A percentile compares a stretch with the other conserved stretches of the same genome.
These are phyloP conservation scores for Farysia itapuensis DNA, from an alignment of 1,284 basidiomycete species.

Conservation along the genomic window DNA sequence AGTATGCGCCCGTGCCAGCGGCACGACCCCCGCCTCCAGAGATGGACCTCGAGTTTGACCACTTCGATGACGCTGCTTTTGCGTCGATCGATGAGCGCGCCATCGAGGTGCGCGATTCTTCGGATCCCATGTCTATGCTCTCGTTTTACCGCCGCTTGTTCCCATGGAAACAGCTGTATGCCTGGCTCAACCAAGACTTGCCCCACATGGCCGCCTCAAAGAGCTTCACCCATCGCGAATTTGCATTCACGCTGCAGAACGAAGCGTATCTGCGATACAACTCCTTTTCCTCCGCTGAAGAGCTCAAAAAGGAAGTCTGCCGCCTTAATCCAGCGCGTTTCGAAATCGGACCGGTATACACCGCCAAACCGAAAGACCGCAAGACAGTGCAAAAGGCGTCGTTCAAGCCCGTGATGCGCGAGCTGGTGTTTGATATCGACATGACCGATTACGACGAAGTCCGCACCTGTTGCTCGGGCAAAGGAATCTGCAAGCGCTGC, in stretches of 20 bases:
- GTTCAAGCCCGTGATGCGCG: conserved; percentile 78
- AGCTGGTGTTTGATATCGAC: conserved; percentile 99
- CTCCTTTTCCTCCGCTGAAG: conserved; percentile 80
- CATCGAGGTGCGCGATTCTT: conserved; percentile 61
- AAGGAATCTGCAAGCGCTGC: conserved; percentile 87
- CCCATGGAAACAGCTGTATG: conserved; percentile 89
- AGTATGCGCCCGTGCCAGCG: conserved; percentile 21
- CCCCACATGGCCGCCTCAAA: conserved; percentile 67
- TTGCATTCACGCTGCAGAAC: conserved; percentile 89
- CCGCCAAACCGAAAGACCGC: conserved; percentile 83
- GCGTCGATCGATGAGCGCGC: conserved; percentile 42
- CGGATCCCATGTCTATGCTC: conserved; percentile 72
- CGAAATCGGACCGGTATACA: conserved; percentile 94
- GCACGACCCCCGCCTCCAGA: conserved; percentile 47
- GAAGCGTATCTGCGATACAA: conserved; percentile 93
- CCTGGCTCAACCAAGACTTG: conserved; percentile 89
- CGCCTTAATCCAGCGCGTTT: conserved; percentile 68
- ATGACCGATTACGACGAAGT: conserved; percentile 99
- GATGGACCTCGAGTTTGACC: conserved; percentile 40
- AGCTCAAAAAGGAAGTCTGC: conserved; percentile 79
- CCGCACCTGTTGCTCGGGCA: conserved; percentile 89
- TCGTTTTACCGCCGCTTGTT: conserved; percentile 89
- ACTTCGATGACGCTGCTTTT: conserved; percentile 40
- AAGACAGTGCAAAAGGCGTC: conserved; percentile 77
- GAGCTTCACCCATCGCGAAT: conserved; percentile 72